A percentile compares a stretch with the other conserved stretches of the same genome.
These are phyloP conservation scores for Neoboletus subvelutipes DNA, from an alignment of 768 basidiomycete genomes.

Conservation along the genomic window DNA sequence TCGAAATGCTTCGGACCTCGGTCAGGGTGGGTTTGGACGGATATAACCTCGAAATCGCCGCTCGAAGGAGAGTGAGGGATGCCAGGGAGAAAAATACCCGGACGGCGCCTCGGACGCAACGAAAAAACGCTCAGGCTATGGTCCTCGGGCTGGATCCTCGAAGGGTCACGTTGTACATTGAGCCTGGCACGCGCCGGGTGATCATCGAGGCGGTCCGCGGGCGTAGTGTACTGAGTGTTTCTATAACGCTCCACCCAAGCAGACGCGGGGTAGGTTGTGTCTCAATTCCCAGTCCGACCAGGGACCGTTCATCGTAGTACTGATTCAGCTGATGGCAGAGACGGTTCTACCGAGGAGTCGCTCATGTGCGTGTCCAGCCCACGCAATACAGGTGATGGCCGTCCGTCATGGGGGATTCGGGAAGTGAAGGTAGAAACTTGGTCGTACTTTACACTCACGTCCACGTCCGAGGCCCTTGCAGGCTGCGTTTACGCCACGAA, in stretches of 20 bases:
- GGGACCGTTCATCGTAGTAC: neutral
- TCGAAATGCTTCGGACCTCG: neutral
- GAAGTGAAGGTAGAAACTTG: neutral
- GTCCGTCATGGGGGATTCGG: neutral
- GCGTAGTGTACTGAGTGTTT: neutral
- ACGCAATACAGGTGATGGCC: neutral
- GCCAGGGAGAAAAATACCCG: neutral
- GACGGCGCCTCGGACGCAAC: neutral
- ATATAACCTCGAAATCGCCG: neutral
- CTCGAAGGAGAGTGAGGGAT: neutral
- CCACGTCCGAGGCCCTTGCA: neutral
- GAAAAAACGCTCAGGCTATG: neutral
- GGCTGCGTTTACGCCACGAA: neutral
- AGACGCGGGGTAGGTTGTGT: neutral
- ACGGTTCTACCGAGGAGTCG: neutral
- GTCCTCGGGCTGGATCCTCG: neutral
- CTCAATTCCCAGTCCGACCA: no score
- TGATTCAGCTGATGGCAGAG: neutral
- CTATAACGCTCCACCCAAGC: neutral
- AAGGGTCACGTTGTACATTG: neutral
- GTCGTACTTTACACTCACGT: neutral
- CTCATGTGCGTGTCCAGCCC: neutral
- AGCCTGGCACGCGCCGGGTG: no score
- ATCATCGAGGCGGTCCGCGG: neutral
- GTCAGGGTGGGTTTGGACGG: neutral